phyloP scores from a whole-genome alignment of 1,139 yeast species.

The Pichia sp. region DNA sequence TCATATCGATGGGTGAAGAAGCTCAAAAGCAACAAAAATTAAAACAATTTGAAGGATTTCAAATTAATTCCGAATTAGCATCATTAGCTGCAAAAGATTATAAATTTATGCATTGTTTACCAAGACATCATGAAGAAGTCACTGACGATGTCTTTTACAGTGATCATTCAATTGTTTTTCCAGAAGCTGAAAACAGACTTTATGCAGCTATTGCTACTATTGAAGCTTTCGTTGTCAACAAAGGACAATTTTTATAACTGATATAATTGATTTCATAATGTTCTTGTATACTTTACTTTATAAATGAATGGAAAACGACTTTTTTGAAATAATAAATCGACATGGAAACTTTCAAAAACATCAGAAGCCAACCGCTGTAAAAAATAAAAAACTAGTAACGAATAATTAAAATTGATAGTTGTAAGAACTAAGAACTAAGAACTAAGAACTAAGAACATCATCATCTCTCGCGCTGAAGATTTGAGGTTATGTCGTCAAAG shows the following conservation, averaged over 20 bases:
- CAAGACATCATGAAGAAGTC: constrained; percentile 92
- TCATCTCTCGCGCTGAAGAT: too few relatives aligned
- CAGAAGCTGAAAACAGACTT: constrained; percentile 91
- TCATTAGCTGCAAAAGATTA: constrained; percentile 51
- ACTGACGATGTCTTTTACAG: constrained; percentile 87
- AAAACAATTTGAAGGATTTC: constrained; percentile 79
- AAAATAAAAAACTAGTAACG: too few relatives aligned
- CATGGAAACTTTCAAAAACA: too few relatives aligned
- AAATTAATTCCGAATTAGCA: constrained; percentile 65
- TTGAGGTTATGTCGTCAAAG: too few relatives aligned
- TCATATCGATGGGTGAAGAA: constrained; percentile 98
- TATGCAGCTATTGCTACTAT: constrained; percentile 95
- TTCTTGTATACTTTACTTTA: too few relatives aligned
- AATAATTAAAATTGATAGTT: too few relatives aligned
- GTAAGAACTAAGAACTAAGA: too few relatives aligned
- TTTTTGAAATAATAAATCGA: too few relatives aligned
- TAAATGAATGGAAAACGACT: too few relatives aligned
- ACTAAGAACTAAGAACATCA: too few relatives aligned
- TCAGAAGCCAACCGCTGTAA: too few relatives aligned
- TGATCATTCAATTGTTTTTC: constrained; percentile 77
- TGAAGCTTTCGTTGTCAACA: constrained; percentile 81
- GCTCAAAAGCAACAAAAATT: constrained; percentile 63
- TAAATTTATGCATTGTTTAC: constrained; percentile 94
- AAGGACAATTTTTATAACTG: constrained; percentile 47
- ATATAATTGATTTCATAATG: too few relatives aligned